Conservation (phyloP, 306 rosid species). For the Psophocarpus tetragonolobus region DNA sequence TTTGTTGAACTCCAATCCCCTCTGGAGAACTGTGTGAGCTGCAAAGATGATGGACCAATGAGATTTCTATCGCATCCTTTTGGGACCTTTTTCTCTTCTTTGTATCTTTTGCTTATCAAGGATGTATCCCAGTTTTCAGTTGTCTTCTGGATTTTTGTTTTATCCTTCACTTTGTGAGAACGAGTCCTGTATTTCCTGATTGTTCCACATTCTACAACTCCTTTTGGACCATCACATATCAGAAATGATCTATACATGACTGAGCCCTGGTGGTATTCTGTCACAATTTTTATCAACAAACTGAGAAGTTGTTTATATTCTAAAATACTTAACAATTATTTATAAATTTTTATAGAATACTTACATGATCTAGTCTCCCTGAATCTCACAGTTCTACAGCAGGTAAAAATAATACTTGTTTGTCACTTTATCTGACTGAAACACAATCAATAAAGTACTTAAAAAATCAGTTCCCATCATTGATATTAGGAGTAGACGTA, state of each 20-base stretch:
- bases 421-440: slow-evolving; percentile 42
- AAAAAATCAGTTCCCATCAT: slow-evolving; percentile 37
- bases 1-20: slow-evolving; percentile 61
- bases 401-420: slow-evolving; percentile 36
- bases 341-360: slow-evolving; percentile 19
- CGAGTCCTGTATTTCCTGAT: slow-evolving; percentile 52
- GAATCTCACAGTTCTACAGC: slow-evolving; percentile 26
- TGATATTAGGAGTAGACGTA: too few relatives aligned
- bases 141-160: slow-evolving; percentile 42
- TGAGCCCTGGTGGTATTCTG: slow-evolving; percentile 59
- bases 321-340: not conserved
- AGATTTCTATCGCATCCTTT: slow-evolving; percentile 34
- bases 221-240: slow-evolving; percentile 76
- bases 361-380: slow-evolving; percentile 35
- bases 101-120: slow-evolving; percentile 19
- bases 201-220: slow-evolving; percentile 64
- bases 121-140: slow-evolving; percentile 31
- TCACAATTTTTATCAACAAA: slow-evolving; percentile 35
- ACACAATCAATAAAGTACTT: slow-evolving; percentile 29
- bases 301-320: slow-evolving; percentile 31
- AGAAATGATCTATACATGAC: slow-evolving; percentile 65
- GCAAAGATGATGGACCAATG: slow-evolving; percentile 52
- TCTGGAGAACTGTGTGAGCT: slow-evolving; percentile 58
- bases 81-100: slow-evolving; percentile 37
- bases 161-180: slow-evolving; percentile 50